Evolutionary conservation across 148 eudicot species (phyloP).

Genomic region (Hydrangea macrophylla): DNA sequence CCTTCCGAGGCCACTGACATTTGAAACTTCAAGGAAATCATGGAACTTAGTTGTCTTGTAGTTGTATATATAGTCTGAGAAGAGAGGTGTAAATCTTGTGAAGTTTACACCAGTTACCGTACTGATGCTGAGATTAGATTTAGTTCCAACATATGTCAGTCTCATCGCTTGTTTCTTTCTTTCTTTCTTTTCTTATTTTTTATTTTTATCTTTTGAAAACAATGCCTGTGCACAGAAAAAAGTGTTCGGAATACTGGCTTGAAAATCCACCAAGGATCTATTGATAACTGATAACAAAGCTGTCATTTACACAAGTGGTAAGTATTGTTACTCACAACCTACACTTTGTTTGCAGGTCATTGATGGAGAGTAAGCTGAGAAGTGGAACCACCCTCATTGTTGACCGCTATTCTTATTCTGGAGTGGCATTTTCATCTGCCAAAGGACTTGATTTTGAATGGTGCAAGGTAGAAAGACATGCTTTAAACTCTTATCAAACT

Average conservation of each 20-base stretch:
- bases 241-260: not conserved
- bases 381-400: constrained; percentile 78
- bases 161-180: not conserved
- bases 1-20: too few relatives aligned
- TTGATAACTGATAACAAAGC: not conserved
- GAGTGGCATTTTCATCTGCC: constrained; percentile 96
- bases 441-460: constrained; percentile 90
- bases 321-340: not conserved
- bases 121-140: too few relatives aligned
- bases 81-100: too few relatives aligned
- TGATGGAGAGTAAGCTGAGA: constrained; percentile 82
- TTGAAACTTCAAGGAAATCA: too few relatives aligned
- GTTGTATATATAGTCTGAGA: too few relatives aligned
- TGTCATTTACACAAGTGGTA: constrained; percentile 17
- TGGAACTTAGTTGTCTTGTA: too few relatives aligned
- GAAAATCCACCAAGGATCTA: constrained; percentile 4
- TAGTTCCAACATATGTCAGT: too few relatives aligned
- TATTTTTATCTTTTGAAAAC: not conserved
- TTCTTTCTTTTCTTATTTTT: not conserved
- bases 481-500: not conserved
- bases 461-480: constrained; percentile 76
- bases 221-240: not conserved
- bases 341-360: constrained; percentile 40
- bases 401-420: constrained; percentile 96
- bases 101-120: too few relatives aligned